Conservation (phyloP, 352 stramenopile species). For the Phytopythium aichiense region DNA sequence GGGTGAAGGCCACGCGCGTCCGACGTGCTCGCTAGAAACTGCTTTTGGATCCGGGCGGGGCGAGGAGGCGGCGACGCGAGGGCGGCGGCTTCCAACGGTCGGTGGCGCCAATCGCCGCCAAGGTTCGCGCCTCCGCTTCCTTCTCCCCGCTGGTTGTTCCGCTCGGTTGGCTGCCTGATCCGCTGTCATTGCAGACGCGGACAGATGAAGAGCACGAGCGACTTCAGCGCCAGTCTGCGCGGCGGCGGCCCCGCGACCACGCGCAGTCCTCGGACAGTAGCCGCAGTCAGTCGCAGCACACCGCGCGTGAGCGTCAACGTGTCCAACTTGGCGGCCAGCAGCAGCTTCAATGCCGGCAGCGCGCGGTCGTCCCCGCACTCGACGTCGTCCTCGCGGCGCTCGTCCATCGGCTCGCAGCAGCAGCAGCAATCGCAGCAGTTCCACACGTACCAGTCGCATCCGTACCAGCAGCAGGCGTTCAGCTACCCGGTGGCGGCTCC, state of each 20-base stretch:
- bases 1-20: not conserved
- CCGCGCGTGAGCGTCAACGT: constrained; percentile 46
- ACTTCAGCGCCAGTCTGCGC: constrained; percentile 27
- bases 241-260: constrained; percentile 14
- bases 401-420: constrained; percentile 19
- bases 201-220: constrained; percentile 35
- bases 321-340: constrained; percentile 25
- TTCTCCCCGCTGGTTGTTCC: not conserved
- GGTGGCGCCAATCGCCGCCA: not conserved
- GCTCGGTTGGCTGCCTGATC: not conserved
- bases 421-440: constrained; percentile 16
- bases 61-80: not conserved
- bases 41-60: not conserved
- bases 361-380: constrained; percentile 30
- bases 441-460: constrained; percentile 8
- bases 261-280: constrained; percentile 7
- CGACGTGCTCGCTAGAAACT: not conserved
- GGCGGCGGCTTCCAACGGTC: not conserved
- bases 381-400: constrained; percentile 17
- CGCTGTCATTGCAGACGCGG: not conserved
- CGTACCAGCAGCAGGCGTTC: constrained; percentile 1
- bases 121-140: no score
- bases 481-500: not conserved
- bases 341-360: constrained; percentile 11
- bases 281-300: constrained; percentile 11